Conservation (phyloP, 257 asterid genomes). For the Paraleonurus japonicus region DNA sequence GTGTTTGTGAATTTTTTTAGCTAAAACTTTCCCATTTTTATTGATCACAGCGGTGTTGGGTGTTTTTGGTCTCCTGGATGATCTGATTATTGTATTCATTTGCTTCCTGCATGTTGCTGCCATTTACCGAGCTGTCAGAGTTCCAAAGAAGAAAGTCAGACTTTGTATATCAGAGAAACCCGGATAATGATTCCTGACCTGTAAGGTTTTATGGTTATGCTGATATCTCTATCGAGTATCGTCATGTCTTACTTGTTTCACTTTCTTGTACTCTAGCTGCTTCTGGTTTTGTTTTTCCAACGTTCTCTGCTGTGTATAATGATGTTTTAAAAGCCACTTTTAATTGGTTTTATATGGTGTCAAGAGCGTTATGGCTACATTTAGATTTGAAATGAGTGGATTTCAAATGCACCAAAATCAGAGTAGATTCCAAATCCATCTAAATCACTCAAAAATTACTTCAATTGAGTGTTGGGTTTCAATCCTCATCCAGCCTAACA, state of each 20-base stretch:
- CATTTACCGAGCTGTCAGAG: too few species aligned
- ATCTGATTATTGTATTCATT: too few species aligned
- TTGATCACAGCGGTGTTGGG: too few species aligned
- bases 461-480: neutral
- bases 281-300: neutral
- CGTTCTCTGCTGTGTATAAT: neutral
- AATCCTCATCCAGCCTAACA: neutral
- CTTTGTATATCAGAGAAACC: constrained; percentile 64
- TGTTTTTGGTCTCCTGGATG: too few species aligned
- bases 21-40: too few species aligned
- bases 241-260: neutral
- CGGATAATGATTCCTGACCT: constrained; percentile 80
- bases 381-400: neutral
- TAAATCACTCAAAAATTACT: neutral
- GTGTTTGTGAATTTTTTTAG: too few species aligned
- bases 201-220: constrained; percentile 39
- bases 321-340: neutral
- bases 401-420: neutral
- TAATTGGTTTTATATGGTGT: neutral
- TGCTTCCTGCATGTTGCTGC: too few species aligned
- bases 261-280: neutral
- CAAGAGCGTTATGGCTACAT: neutral
- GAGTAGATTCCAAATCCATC: neutral
- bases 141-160: constrained; percentile 70
- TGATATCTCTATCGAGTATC: neutral